phyloP scores from a whole-genome alignment of 768 basidiomycete genomes.

The Suillus occidentalis region DNA sequence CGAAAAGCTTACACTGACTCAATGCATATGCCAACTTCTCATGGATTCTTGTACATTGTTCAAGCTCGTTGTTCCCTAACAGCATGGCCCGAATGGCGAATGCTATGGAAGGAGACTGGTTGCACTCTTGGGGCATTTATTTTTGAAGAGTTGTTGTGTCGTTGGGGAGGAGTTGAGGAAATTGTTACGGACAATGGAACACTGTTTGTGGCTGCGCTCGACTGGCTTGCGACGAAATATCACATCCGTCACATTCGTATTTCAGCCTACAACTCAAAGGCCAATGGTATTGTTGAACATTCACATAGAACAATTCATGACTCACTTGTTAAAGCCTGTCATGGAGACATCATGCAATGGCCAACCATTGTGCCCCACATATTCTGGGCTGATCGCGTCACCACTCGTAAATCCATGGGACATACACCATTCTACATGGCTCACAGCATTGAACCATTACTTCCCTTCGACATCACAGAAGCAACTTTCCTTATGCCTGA shows the following conservation, averaged over 20 bases:
- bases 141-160: constrained; percentile 34
- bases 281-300: constrained; percentile 40
- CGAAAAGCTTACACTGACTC: constrained; percentile 38
- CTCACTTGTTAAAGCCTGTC: constrained; percentile 34
- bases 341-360: constrained; percentile 36
- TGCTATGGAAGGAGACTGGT: constrained; percentile 30
- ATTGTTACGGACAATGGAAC: constrained; percentile 46
- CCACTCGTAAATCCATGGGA: not conserved
- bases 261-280: constrained; percentile 41
- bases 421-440: not conserved
- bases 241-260: constrained; percentile 43
- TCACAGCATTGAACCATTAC: not conserved
- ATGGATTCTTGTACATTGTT: constrained; percentile 35
- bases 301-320: constrained; percentile 32
- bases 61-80: constrained; percentile 38
- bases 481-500: not conserved
- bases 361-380: constrained; percentile 18
- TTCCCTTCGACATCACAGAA: not conserved
- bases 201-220: constrained; percentile 29
- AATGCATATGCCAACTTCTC: constrained; percentile 39
- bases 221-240: no score
- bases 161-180: constrained; percentile 38
- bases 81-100: constrained; percentile 32
- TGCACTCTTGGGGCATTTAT: constrained; percentile 31
- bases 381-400: constrained; percentile 37